phyloP scores from a whole-genome alignment of 129 eudicot genomes.

The Chrysanthemum seticuspe region DNA sequence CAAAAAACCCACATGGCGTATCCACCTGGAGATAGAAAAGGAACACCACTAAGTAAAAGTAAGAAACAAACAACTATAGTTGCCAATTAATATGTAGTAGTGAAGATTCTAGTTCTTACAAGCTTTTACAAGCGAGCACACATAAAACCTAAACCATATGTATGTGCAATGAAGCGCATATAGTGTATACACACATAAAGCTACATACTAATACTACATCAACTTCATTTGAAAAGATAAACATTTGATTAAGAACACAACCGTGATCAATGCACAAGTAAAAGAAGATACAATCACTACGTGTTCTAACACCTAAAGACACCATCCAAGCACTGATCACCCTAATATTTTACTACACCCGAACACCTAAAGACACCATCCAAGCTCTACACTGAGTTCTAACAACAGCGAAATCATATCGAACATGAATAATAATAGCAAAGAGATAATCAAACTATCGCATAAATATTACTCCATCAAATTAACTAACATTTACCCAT shows the following conservation, averaged over 20 bases:
- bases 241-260: neutral
- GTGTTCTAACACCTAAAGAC: neutral
- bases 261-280: neutral
- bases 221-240: neutral
- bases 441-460: too few species aligned
- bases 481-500: too few species aligned
- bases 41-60: conserved; percentile 15
- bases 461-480: too few species aligned
- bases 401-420: too few species aligned
- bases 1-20: conserved; percentile 51
- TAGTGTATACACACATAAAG: neutral
- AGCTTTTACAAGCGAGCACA: too few species aligned
- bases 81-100: too few species aligned
- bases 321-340: neutral
- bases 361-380: too few species aligned
- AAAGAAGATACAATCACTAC: neutral
- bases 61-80: neutral
- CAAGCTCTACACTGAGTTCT: too few species aligned
- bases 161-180: neutral
- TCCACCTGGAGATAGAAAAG: conserved; percentile 40
- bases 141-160: too few species aligned
- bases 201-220: neutral
- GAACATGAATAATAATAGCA: too few species aligned
- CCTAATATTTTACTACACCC: neutral
- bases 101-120: too few species aligned